Evolutionary conservation across 2,329 filamentous ascomycete species (phyloP).

Genomic region (Fusarium bulbicola): DNA sequence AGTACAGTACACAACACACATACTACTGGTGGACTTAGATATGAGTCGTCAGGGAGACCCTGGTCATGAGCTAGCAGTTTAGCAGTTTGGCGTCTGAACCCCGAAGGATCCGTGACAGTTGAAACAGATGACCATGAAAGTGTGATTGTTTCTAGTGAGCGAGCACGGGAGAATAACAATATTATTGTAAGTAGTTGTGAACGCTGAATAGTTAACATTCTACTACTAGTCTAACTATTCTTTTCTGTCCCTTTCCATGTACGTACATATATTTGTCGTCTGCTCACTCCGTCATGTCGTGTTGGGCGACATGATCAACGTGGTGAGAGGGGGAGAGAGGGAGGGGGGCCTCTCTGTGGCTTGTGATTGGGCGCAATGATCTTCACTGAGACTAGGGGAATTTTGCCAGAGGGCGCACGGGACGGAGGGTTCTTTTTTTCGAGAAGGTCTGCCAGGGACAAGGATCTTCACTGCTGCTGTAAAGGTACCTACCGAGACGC

Average conservation of each 20-base stretch:
- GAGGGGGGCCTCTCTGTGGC: background rate
- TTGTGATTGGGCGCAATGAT: constrained; percentile 22
- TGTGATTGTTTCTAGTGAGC: background rate
- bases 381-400: constrained; percentile 28
- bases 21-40: constrained; percentile 6
- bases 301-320: constrained; percentile 29
- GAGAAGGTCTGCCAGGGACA: constrained; percentile 28
- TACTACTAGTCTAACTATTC: background rate
- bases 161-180: background rate
- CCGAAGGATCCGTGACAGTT: constrained; percentile 40
- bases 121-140: constrained; percentile 24
- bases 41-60: constrained; percentile 21
- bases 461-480: constrained; percentile 10
- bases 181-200: background rate
- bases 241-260: background rate
- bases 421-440: constrained; percentile 34
- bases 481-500: background rate
- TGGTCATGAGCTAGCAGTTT: constrained; percentile 14
- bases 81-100: constrained; percentile 18
- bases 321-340: constrained; percentile 9
- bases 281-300: constrained; percentile 7
- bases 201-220: background rate
- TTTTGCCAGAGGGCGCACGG: constrained; percentile 19
- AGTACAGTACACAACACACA: constrained; percentile 8
- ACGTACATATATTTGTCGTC: background rate